Conservation (phyloP, 495 filamentous ascomycete species). For the Neurospora sp. region DNA sequence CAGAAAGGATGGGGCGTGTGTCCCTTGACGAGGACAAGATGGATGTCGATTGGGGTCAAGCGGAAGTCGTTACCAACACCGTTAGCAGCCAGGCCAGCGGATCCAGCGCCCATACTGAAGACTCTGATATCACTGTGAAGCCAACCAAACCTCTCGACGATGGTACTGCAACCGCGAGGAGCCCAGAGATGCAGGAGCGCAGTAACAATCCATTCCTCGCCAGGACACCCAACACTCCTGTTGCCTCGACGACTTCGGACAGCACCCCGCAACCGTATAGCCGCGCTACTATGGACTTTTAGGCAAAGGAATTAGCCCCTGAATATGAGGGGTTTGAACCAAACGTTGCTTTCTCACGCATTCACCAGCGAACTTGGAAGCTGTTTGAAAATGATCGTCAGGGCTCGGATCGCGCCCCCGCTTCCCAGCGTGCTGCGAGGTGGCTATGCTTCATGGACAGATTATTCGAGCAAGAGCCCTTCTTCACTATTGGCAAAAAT, state of each 20-base stretch:
- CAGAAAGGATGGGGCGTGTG: slow-evolving; percentile 4
- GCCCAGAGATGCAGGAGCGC: slow-evolving; percentile 32
- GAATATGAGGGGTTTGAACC: background rate
- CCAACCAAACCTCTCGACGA: background rate
- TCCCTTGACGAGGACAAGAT: slow-evolving; percentile 6
- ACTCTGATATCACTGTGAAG: background rate
- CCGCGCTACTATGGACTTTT: background rate
- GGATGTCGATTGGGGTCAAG: background rate
- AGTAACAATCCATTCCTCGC: slow-evolving; percentile 4
- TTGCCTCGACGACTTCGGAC: background rate
- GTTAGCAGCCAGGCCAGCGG: slow-evolving; percentile 5
- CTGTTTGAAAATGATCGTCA: background rate
- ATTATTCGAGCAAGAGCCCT: background rate
- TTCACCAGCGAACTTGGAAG: background rate
- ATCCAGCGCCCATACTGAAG: background rate
- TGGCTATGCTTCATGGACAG: background rate
- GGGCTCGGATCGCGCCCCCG: background rate
- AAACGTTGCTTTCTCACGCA: background rate
- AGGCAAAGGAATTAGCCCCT: background rate
- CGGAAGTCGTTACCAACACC: background rate
- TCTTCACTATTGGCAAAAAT: background rate
- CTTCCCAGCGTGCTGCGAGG: background rate
- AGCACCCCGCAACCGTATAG: background rate
- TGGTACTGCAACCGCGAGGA: slow-evolving; percentile 5
- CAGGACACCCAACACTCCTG: background rate